phyloP scores from a whole-genome alignment of 176 grass and related monocot species.

The Cocos nucifera region DNA sequence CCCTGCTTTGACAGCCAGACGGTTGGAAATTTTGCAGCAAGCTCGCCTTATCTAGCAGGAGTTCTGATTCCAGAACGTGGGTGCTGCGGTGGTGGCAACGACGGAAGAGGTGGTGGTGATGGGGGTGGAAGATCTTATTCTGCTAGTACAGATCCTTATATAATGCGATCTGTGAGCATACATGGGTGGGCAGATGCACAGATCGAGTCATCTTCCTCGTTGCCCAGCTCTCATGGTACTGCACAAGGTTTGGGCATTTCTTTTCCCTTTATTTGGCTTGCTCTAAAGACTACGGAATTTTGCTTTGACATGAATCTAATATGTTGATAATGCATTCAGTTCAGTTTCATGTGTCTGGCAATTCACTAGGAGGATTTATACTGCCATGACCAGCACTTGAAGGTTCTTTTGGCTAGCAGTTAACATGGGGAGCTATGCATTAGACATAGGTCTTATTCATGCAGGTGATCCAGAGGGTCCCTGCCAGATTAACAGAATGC shows the following conservation, averaged over 20 bases:
- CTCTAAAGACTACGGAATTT: not conserved
- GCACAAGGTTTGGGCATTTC: conserved; percentile 23
- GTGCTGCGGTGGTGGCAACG: conserved; percentile 24
- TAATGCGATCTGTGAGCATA: conserved; percentile 71
- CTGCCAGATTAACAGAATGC: too few species aligned
- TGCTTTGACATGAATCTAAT: not conserved
- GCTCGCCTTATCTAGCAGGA: conserved; percentile 79
- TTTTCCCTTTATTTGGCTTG: not conserved
- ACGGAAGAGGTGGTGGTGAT: conserved; percentile 29
- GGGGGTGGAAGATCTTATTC: conserved; percentile 37
- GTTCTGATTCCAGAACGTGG: conserved; percentile 60
- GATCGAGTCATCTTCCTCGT: conserved; percentile 84
- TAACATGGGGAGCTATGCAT: too few species aligned
- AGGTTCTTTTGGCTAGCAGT: too few species aligned
- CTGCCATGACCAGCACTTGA: too few species aligned
- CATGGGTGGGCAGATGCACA: conserved; percentile 78
- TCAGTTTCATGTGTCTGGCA: too few species aligned
- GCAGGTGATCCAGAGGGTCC: too few species aligned
- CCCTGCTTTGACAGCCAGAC: conserved; percentile 57
- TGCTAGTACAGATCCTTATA: conserved; percentile 46
- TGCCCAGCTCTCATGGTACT: conserved; percentile 56
- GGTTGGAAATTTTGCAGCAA: conserved; percentile 43
- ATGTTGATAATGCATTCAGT: too few species aligned
- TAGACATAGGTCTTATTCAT: too few species aligned
- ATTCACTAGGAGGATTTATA: too few species aligned